These are phyloP conservation scores for Beta macrorhiza DNA, from an alignment of 179 eudicot genomes.

Conservation along the genomic window DNA sequence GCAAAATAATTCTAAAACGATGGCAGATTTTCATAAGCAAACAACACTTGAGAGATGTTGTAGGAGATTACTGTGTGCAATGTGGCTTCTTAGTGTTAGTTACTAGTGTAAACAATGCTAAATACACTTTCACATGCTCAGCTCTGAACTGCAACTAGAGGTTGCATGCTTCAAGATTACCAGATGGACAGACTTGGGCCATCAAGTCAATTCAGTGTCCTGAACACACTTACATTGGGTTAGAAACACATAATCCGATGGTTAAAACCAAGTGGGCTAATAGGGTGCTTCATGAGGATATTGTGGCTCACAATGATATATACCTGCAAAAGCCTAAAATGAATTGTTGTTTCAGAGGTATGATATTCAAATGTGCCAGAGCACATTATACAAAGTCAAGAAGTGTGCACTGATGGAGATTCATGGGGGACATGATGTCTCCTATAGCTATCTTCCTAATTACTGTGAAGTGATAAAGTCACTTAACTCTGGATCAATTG, in stretches of 20 bases:
- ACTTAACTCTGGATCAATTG: too few species aligned
- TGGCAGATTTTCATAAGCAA: not conserved
- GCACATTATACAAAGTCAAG: too few species aligned
- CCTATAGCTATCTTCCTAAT: too few species aligned
- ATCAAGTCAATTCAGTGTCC: too few species aligned
- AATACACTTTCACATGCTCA: not conserved
- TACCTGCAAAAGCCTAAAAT: not conserved
- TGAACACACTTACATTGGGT: not conserved
- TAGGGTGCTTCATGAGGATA: not conserved
- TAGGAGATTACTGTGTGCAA: not conserved
- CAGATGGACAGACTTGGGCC: too few species aligned
- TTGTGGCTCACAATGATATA: not conserved
- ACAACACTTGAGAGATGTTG: not conserved
- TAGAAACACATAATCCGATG: not conserved
- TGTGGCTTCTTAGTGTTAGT: not conserved
- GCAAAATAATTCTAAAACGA: not conserved
- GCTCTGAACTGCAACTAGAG: not conserved
- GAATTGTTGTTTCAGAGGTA: not conserved
- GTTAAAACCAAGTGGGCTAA: not conserved
- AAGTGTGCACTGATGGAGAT: too few species aligned
- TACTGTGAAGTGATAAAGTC: too few species aligned
- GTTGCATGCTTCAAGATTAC: not conserved
- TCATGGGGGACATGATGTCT: too few species aligned
- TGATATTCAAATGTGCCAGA: too few species aligned
- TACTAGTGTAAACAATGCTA: not conserved